phyloP scores from a whole-genome alignment of 225 moss, liverwort and hornwort genomes.

The Thuidium tamariscinum region DNA sequence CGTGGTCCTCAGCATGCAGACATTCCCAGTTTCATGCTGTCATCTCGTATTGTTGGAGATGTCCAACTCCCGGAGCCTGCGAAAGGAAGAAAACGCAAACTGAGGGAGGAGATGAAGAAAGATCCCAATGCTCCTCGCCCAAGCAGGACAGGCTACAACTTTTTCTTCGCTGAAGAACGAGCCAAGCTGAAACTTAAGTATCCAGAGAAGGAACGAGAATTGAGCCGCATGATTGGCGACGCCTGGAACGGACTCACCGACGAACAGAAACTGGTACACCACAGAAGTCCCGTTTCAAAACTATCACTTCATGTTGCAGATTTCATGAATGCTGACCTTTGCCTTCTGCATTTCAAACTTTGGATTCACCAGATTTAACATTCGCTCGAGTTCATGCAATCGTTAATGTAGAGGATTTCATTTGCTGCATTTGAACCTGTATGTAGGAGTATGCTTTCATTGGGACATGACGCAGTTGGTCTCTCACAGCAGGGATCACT shows the following conservation, averaged over 20 bases:
- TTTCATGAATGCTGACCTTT: background rate
- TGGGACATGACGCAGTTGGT: background rate
- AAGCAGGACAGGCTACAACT: constrained; percentile 89
- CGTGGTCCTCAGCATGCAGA: constrained; percentile 43
- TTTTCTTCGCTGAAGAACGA: constrained; percentile 90
- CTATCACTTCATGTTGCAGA: background rate
- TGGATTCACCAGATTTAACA: background rate
- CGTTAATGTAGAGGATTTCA: background rate
- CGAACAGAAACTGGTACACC: constrained; percentile 53
- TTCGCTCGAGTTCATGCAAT: background rate
- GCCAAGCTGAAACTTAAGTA: constrained; percentile 57
- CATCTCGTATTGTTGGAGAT: constrained; percentile 18
- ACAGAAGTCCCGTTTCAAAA: background rate
- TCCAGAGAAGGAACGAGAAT: constrained; percentile 84
- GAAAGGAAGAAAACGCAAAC: constrained; percentile 44
- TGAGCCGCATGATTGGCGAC: constrained; percentile 88
- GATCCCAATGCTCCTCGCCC: constrained; percentile 89
- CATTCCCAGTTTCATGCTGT: constrained; percentile 30
- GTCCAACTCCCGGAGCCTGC: background rate
- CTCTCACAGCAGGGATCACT: background rate
- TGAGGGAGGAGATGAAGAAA: constrained; percentile 76
- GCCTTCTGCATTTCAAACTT: background rate
- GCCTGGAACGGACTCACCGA: constrained; percentile 79
- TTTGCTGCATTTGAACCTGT: background rate
- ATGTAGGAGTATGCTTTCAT: background rate